Base-by-base conservation (phyloP, 2,329 filamentous ascomycete species). In the Cladosporium colombiae region DNA sequence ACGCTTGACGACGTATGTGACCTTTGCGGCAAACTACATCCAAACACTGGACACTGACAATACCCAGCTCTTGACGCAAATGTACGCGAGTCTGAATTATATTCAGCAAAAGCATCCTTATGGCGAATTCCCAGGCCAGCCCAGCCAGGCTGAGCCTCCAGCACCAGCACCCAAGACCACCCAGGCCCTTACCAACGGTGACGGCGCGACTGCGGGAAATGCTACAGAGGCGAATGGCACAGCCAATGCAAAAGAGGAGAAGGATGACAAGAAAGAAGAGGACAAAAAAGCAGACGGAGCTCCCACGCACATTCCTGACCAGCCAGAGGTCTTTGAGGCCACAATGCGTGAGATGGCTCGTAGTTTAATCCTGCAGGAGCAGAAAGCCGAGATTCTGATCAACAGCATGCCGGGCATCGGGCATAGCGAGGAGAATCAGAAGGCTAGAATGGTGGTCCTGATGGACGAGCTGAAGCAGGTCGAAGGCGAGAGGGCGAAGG, bases 351-450 rank as follows among this genome's bases (percentile, higher is more conserved):
- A 94, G 76, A 82, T 95, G 62, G 90, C 91, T 44, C 85, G 86
- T 68, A 91, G 94, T 75, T 82, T 95, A 29, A 88, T 94, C 66
- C 77, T 91, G 66, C 92, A 93, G 74, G 89, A 93, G 72, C 91
- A 93, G 79, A 90, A 94, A 79, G 92, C 95, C 68, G 91, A 95
- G 76, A 83, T 86, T 53, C 80, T 95, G 57, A 91, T 94, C 66
- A 89, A 88, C 18, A 86, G 85, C 25, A 82, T 96, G 2, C 92
- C 92, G 0, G 92, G 92, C 0, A 81, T 95, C 25, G 89, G 92
- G 53, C 91, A 89, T 68, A 94, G 89, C 73, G 90, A 94, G 76
- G 83, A 85, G 68, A 89, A 93, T 73, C 92, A 96, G 77, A 85
- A 91, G 74, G 83, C 85, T 69, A 85, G 86, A 60, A 81, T 84